Evolutionary conservation across 495 filamentous ascomycete species (phyloP), one percentile per base, ranked within the genome.

Genomic region (Cryomyces antarcticus): DNA sequence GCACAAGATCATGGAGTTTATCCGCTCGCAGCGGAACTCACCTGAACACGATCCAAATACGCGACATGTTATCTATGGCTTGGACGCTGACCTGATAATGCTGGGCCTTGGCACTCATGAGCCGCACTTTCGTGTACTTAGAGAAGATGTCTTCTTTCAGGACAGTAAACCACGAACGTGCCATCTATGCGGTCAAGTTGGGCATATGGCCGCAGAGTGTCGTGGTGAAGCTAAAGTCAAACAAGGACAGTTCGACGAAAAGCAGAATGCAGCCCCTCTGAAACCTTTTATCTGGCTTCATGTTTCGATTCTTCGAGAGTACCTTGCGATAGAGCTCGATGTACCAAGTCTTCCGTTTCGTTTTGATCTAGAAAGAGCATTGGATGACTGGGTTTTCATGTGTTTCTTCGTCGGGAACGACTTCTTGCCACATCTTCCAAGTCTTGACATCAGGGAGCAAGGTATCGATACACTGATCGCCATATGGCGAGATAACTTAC

Each of bases 341-440:
- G 75, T 94, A 29, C 80, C 82, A 36, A 67, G 71, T 30, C 82
- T 84, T 41, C 75, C 77, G 38, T 83, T 85, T 48, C 75, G 73
- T 50, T 83, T 82, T 54, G 84, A 99, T 58, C 66, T 95, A 29
- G 89, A 99, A 57, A 72, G 89, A 50, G 89, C 92, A n/a, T 67
- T 99, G 43, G 89, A 99, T 64, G 89, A 99, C 60, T 96, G 92
- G 89, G 84, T 99, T 11, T 99, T 99, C 61, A 94, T 99, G 88
- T 99, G 89, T 66, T 99, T 93, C 63, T 99, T 99, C 57, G 89
- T 99, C 46, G 89, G 89, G 50, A 99, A 99, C 58, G 92, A 99
- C 66, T 99, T 99, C 64, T 66, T 99, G 50, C 89, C 89, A 38
- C 89, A 99, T 67, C 63, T 99, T 44, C 89, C 89, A 24, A 92